Conservation (phyloP, 2,329 filamentous ascomycete genomes). For the Colletotrichum sp. region DNA sequence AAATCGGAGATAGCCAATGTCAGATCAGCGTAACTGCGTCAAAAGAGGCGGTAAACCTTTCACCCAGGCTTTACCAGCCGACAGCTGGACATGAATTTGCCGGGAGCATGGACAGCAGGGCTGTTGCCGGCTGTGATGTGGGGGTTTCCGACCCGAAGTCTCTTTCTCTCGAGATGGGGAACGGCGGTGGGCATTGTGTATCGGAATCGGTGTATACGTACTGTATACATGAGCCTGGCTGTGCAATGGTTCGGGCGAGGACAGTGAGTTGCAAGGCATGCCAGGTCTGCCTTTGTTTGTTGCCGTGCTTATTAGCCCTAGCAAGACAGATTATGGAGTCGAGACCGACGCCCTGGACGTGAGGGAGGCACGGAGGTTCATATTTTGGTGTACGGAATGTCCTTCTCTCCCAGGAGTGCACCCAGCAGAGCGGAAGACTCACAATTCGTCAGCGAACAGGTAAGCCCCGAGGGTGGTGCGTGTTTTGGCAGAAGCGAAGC, state of each 20-base stretch:
- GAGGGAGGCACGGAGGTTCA: not conserved
- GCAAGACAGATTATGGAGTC: not conserved
- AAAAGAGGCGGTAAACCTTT: not conserved
- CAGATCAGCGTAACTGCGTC: slow-evolving; percentile 11
- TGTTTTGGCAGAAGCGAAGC: not conserved
- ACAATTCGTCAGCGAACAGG: not conserved
- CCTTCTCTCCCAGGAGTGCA: not conserved
- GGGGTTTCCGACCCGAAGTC: not conserved
- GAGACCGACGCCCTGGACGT: not conserved
- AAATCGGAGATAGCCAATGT: not conserved
- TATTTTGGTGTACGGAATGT: not conserved
- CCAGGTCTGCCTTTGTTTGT: not conserved
- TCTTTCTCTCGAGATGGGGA: not conserved
- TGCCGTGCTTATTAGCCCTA: not conserved
- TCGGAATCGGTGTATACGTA: not conserved
- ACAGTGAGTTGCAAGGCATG: not conserved
- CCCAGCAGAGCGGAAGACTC: not conserved
- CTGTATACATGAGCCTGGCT: not conserved
- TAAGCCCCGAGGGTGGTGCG: not conserved
- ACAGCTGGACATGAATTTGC: not conserved
- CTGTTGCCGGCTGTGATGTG: slow-evolving; percentile 7
- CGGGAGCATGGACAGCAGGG: not conserved
- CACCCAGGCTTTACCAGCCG: not conserved
- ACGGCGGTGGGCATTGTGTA: not conserved
- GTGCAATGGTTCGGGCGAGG: not conserved